Percentiles rank a stretch among this genome's conserved stretches.
Evolutionary conservation across 371 early-diverging fungal genomes (phyloP).

Genomic region (Mucor saturninus): DNA sequence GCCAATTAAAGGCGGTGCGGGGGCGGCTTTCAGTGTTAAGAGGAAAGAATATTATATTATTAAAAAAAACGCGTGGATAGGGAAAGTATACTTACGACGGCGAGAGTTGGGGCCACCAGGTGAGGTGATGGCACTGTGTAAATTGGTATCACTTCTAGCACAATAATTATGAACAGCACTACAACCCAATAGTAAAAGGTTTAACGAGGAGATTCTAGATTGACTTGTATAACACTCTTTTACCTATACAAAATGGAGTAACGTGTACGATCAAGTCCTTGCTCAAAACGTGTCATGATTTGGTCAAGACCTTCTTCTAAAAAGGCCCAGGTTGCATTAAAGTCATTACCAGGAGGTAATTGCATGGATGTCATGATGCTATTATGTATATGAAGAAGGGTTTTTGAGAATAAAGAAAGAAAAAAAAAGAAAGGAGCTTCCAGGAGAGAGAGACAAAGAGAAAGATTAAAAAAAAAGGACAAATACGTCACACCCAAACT

Average conservation of each 20-base stretch:
- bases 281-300: conserved; percentile 78
- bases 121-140: conserved; percentile 14
- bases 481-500: neutral
- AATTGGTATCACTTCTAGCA: conserved; percentile 51
- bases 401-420: neutral
- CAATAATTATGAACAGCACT: conserved; percentile 89
- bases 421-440: no score
- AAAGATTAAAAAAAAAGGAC: neutral
- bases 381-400: neutral
- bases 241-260: conserved; percentile 93
- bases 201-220: no score
- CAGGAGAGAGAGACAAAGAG: no score
- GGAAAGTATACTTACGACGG: conserved; percentile 28
- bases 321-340: conserved; percentile 76
- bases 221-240: conserved; percentile 17
- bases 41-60: neutral
- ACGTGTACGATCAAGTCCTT: conserved; percentile 73
- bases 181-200: neutral
- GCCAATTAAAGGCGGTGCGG: conserved; percentile 83
- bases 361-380: conserved; percentile 31
- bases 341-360: conserved; percentile 55
- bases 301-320: conserved; percentile 80
- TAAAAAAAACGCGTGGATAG: neutral
- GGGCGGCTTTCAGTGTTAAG: conserved; percentile 8
- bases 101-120: conserved; percentile 31